Percentiles rank a stretch among this genome's conserved stretches.
phyloP scores from a whole-genome alignment of 306 rosid genomes.

The Fragaria vesca region DNA sequence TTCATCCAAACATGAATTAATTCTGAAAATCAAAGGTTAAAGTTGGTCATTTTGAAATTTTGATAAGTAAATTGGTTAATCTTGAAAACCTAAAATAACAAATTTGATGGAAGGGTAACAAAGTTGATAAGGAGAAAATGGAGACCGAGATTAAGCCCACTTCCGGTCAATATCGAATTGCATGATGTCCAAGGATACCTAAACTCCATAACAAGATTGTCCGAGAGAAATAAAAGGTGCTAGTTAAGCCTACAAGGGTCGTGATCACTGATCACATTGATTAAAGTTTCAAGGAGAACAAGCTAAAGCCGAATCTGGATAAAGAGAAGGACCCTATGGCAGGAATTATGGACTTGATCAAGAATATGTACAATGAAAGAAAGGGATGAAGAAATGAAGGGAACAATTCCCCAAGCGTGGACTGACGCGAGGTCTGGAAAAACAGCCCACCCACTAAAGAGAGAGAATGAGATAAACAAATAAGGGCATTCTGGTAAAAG shows the following conservation, averaged over 20 bases:
- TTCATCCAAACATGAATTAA: no score
- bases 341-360: constrained; percentile 93
- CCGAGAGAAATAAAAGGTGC: constrained; percentile 74
- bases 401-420: constrained; percentile 96
- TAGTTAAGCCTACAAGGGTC: constrained; percentile 75
- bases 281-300: constrained; percentile 79
- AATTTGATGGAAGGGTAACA: no score
- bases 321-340: constrained; percentile 85
- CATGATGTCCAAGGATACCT: constrained; percentile 74
- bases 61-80: no score
- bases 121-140: constrained; percentile 66
- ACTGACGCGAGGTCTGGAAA: constrained; percentile 88
- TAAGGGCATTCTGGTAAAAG: no score
- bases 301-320: constrained; percentile 69
- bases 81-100: no score
- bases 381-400: constrained; percentile 89
- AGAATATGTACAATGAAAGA: constrained; percentile 82
- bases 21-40: no score
- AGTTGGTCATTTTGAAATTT: no score
- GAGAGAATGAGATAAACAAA: no score
- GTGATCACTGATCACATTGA: constrained; percentile 64
- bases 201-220: constrained; percentile 69
- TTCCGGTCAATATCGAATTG: constrained; percentile 60
- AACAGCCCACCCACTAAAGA: constrained; percentile 23
- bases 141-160: constrained; percentile 59